These are phyloP conservation scores for Gossypium stocksii DNA, from an alignment of 345 rosid genomes.

Conservation along the genomic window DNA sequence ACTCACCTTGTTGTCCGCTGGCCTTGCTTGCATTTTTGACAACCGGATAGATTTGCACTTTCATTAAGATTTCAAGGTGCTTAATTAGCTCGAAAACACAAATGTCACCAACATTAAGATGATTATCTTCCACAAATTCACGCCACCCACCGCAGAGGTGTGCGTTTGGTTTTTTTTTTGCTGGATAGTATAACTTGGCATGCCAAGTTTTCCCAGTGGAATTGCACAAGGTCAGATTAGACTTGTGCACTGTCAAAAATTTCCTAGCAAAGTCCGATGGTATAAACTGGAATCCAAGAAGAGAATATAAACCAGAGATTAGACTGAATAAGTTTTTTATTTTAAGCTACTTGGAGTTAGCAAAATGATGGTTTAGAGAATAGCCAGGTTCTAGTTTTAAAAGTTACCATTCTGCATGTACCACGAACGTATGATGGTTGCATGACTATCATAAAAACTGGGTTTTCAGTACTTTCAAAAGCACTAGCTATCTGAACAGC, in stretches of 20 bases:
- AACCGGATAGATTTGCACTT: background rate
- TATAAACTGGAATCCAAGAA: background rate
- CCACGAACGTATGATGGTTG: constrained; percentile 11
- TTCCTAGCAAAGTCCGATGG: background rate
- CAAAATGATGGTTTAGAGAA: background rate
- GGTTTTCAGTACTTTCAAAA: constrained; percentile 21
- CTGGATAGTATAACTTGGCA: background rate
- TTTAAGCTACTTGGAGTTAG: background rate
- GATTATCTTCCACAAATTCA: constrained; percentile 1
- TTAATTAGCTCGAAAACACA: constrained; percentile 13
- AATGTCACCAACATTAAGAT: background rate
- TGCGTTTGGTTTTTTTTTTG: background rate
- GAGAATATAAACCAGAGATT: background rate
- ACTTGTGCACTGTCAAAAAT: background rate
- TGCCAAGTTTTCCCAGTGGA: constrained; percentile 3
- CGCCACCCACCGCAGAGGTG: background rate
- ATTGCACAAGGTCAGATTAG: background rate
- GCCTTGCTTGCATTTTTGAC: background rate
- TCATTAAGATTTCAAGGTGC: background rate
- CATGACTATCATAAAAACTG: constrained; percentile 22
- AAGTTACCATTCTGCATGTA: background rate
- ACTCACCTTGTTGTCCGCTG: background rate
- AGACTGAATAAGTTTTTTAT: background rate
- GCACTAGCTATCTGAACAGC: constrained; percentile 15
- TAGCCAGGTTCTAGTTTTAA: background rate